phyloP scores from a whole-genome alignment of 176 grass and related monocot genomes.

The Ensete glaucum region DNA sequence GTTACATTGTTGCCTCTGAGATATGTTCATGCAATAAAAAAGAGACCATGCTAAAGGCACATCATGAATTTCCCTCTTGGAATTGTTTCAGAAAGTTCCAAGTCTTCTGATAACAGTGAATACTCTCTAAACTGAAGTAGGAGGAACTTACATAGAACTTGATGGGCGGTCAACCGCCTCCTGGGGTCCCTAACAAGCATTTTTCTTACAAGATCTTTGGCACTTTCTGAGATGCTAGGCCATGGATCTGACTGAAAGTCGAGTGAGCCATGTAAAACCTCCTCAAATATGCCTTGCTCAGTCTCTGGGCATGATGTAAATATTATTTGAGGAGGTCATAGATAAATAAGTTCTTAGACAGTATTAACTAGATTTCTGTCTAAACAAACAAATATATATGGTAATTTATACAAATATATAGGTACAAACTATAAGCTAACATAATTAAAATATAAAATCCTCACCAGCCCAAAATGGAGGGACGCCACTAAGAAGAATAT shows the following conservation, averaged over 20 bases:
- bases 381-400: not conserved
- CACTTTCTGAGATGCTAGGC: slow-evolving; percentile 10
- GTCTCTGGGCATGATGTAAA: not conserved
- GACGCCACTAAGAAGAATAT: not conserved
- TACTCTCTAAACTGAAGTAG: not conserved
- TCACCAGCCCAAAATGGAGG: slow-evolving; percentile 2
- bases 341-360: not conserved
- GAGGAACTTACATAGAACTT: slow-evolving; percentile 1
- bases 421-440: not conserved
- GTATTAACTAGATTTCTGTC: not conserved
- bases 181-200: slow-evolving; percentile 13
- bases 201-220: slow-evolving; percentile 5
- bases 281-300: slow-evolving; percentile 13
- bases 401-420: not conserved
- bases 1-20: not conserved
- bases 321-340: not conserved
- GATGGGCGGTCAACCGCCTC: slow-evolving; percentile 4
- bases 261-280: not conserved
- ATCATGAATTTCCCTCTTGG: not conserved
- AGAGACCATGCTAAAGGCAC: not conserved
- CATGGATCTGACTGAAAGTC: slow-evolving; percentile 15
- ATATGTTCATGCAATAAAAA: not conserved
- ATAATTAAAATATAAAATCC: not conserved
- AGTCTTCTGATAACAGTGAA: not conserved
- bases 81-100: not conserved